Evolutionary conservation across 2,329 filamentous ascomycete genomes (phyloP), one percentile per base, ranked within the genome.

Genomic region (Venturia asperata): DNA sequence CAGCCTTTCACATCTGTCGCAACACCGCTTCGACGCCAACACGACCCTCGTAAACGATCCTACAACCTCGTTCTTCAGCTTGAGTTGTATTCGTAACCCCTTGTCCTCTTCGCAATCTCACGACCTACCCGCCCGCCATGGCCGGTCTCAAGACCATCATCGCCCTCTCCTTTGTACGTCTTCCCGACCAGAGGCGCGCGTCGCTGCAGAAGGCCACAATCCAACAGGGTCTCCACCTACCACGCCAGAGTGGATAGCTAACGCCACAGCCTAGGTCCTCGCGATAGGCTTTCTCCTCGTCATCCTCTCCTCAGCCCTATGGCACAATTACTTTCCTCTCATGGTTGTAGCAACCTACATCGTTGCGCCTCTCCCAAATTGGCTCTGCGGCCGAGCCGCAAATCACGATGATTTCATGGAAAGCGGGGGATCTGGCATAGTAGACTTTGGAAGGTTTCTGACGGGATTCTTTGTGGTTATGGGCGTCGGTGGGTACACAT

Each of bases 61-160:
- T 5, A 17, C 30, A n/a, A 9, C 19, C 30, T 37, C 15, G 10
- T 11, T n/a, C 17, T 21, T 13, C 30, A 58, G 52, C 27, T 58
- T 11, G 11, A 37, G 5, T 1, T 52, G 3, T 52, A 15, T 52
- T 10, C 10, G 49, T 60, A 64, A 7, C 21, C n/a, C 11, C 24
- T 27, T 19, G 10, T 19, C 27, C 27, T 21, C 1, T 55, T 11
- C 62, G 15, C 11, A 47, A 41, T 58, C 24, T 39, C 65, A 64
- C 64, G 61, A 67, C 71, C 66, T 64, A 63, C 68, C 74, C 69
- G 43, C 72, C 60, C 60, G 83, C 80, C 80, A 85, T 90, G 82
- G 92, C 94, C 72, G 94, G 94, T 76, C 87, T 99, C 74, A 97
- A 97, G 81, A 99, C 94, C 71, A 99, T 99, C 79, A 99, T 99